Base-by-base conservation (phyloP, 2,329 filamentous ascomycete genomes). In the Fusarium transvaalense region DNA sequence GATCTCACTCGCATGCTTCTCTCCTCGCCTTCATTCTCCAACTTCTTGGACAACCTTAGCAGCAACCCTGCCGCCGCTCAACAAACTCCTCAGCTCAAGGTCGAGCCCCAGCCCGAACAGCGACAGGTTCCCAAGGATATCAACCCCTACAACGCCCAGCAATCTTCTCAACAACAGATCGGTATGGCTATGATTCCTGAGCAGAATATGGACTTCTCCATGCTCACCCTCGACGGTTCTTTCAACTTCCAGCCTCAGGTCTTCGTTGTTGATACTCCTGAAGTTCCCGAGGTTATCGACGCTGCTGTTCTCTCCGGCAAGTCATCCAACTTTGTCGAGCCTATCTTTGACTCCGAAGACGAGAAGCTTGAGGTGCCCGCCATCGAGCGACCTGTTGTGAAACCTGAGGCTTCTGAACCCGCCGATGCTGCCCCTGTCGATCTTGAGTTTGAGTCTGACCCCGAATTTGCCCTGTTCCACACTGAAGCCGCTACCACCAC, bases 181-280 rank as follows among this genome's bases (percentile, higher is more conserved):
- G 90, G 90, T 75, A 92, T 97, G 86, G 88, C 91, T 60, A 91
- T 94, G 86, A 89, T 97, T 46, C 92, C 93, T 2, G 93, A 97
- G 80, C 89, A 92, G 72, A 85, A 82, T 53, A 84, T 94, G 79
- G 92, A 97, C 74, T 90, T 94, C 73, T 88, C 89, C 55, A 87
- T 91, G 80, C 85, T 96, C n/a, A 82, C 77, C 68, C 78, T 94
- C 45, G 86, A 86, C 74, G 77, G 80, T 54, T 82, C 83, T 61
- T 89, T 85, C 78, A 84, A 83, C 77, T 90, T 87, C 78, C 89
- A 91, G 76, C 89, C 90, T 25, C 89, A 89, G 76, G 89, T 92
- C 48, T 97, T 92, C 74, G 87, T 92, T 50, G 88, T 94, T n/a
- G 88, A 92, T 68, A 86, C 92, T 3, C 90, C 91, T 3, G 86